Evolutionary conservation across 2,329 filamentous ascomycete species (phyloP), one percentile per base, ranked within the genome.

Genomic region (Botrytis hyacinthi): DNA sequence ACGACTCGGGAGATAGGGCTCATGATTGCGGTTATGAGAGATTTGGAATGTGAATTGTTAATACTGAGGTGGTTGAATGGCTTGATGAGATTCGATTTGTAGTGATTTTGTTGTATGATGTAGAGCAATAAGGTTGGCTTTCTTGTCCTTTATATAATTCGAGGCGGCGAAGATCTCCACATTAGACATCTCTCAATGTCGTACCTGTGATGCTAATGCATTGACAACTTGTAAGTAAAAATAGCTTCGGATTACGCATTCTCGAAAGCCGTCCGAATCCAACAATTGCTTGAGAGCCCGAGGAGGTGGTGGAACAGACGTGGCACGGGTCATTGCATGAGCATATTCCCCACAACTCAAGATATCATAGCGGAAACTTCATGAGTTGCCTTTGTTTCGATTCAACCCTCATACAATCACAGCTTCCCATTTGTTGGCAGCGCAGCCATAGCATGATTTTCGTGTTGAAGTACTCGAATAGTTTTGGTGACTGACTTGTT

Each of bases 81-180:
- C n/a, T 18, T 51, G 22, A 40, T 44, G 37, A 32, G 20, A 32
- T 16, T 69, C 32, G 5, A 59, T 6, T 70, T 54, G 46, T 67
- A 29, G 46, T 67, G 20, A 51, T 51, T 37, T 54, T 14, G 26
- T 40, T 68, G 65, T 29, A 54, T 40, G 16, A 29, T 68, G 46
- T 29, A 29, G 26, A 29, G 35, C 16, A 40, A 40, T 54, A 12
- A 37, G 9, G 65, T 29, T 68, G 12, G 26, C 48, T 68, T 54
- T 29, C 44, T 37, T 54, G n/a, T 14, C 48, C 46, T 68, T 68
- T 68, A 68, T 68, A 68, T 68, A 37, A 40, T 42, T 16, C 22
- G 8, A 67, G 7, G 44, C 7, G 46, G 44, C 22, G 12, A 37
- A 67, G 22, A 46, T 51, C 44, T n/a, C 32, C 44, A 5, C 32